These are phyloP conservation scores for Kluyveromyces lactis DNA, from an alignment of 805 yeast species.

Conservation along the genomic window DNA sequence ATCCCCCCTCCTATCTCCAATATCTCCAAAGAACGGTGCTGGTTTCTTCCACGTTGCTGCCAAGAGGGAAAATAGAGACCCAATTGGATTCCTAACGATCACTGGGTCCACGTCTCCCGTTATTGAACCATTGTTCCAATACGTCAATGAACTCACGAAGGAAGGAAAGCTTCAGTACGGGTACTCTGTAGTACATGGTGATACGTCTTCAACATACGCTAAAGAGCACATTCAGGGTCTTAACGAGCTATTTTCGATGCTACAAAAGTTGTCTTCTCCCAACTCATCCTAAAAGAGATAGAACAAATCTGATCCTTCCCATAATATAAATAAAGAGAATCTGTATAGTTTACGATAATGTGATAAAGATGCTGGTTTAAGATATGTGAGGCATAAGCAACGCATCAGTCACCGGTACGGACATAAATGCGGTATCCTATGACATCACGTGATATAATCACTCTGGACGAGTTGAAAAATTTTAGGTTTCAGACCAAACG, in stretches of 20 bases:
- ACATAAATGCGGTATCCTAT: no score
- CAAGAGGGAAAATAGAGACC: conserved; percentile 14
- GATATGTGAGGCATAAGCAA: no score
- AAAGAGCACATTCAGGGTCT: conserved; percentile 58
- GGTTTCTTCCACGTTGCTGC: conserved; percentile 4
- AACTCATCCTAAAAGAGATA: no score
- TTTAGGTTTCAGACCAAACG: no score
- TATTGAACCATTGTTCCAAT: conserved; percentile 61
- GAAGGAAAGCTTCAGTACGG: conserved; percentile 35
- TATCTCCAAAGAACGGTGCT: conserved; percentile 4
- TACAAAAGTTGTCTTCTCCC: conserved; percentile 17
- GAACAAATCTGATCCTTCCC: no score
- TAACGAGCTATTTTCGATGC: conserved; percentile 54
- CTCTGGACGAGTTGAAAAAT: no score
- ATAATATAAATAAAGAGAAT: no score
- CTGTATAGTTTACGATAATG: no score
- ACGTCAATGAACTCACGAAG: conserved; percentile 37
- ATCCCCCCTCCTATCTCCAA: conserved; percentile 8
- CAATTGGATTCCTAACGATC: conserved; percentile 40
- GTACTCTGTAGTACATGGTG: conserved; percentile 55
- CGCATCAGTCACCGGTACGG: no score
- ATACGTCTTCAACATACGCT: conserved; percentile 45
- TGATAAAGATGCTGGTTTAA: no score
- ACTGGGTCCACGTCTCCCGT: conserved; percentile 61
- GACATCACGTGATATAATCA: no score